Conservation (phyloP, 441 rosid genomes). For the Arabidopsis lyrata region DNA sequence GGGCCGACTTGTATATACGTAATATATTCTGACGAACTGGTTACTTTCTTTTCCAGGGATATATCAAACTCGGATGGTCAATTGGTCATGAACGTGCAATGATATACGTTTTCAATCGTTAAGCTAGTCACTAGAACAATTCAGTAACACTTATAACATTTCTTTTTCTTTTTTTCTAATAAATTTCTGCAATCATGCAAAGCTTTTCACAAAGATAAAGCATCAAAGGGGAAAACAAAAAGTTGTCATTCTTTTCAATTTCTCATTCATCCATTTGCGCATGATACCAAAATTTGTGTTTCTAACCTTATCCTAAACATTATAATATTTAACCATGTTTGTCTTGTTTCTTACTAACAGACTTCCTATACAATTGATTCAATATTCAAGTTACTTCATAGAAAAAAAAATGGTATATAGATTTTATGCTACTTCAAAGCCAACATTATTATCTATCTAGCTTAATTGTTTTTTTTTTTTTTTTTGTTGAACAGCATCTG, state of each 20-base stretch:
- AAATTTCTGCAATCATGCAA: slow-evolving; percentile 10
- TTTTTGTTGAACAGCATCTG: neutral
- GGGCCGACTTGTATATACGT: too few species aligned
- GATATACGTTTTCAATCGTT: too few species aligned
- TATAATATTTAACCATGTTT: neutral
- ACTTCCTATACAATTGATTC: neutral
- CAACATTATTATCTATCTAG: slow-evolving; percentile 32
- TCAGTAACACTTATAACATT: too few species aligned
- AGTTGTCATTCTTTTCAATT: slow-evolving; percentile 8
- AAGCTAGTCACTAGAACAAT: too few species aligned
- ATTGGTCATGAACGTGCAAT: too few species aligned
- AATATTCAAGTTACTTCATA: slow-evolving; percentile 10
- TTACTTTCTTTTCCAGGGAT: too few species aligned
- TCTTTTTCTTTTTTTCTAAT: too few species aligned
- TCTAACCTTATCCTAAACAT: slow-evolving; percentile 10
- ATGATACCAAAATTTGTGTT: slow-evolving; percentile 9
- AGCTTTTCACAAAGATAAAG: slow-evolving; percentile 37
- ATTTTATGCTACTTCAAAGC: slow-evolving; percentile 33
- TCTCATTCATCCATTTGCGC: slow-evolving; percentile 18
- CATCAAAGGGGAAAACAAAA: slow-evolving; percentile 12
- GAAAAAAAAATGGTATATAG: slow-evolving; percentile 5
- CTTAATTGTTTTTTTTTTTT: neutral
- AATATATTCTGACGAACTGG: too few species aligned
- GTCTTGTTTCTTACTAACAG: neutral
- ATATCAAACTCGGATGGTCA: too few species aligned